Evolutionary conservation across 495 filamentous ascomycete genomes (phyloP).

Genomic region (Aspergillus affinis): DNA sequence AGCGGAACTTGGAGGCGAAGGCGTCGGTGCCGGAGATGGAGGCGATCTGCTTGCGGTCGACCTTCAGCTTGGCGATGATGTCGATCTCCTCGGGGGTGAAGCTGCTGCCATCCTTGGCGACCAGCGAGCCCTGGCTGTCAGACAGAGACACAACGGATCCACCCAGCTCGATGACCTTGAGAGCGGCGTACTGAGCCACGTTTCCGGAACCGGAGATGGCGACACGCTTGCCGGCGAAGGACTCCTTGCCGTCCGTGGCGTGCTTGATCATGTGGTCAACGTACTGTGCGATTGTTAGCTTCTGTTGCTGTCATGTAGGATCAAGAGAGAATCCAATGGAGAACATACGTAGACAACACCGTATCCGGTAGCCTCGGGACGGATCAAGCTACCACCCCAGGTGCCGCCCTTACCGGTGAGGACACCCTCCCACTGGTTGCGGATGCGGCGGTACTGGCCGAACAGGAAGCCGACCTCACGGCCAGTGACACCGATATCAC

Average conservation of each 20-base stretch:
- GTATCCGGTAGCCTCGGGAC: slow-evolving; percentile 96
- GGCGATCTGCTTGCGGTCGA: slow-evolving; percentile 78
- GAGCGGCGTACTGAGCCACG: slow-evolving; percentile 95
- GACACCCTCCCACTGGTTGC: slow-evolving; percentile 90
- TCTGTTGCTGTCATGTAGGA: not conserved
- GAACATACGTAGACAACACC: slow-evolving; percentile 75
- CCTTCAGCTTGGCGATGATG: slow-evolving; percentile 79
- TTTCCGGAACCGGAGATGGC: slow-evolving; percentile 97
- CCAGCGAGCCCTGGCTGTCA: slow-evolving; percentile 81
- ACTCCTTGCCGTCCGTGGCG: slow-evolving; percentile 74
- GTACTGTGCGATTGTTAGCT: slow-evolving; percentile 46
- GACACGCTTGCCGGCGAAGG: slow-evolving; percentile 88
- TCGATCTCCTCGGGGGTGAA: slow-evolving; percentile 78
- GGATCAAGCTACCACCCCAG: slow-evolving; percentile 94
- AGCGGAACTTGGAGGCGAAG: slow-evolving; percentile 72
- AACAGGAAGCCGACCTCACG: slow-evolving; percentile 95
- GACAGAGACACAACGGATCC: slow-evolving; percentile 91
- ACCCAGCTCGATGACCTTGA: slow-evolving; percentile 96
- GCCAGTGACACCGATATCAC: slow-evolving; percentile 88
- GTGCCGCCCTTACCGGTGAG: slow-evolving; percentile 91
- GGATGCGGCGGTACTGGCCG: slow-evolving; percentile 86
- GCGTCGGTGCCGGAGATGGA: slow-evolving; percentile 51
- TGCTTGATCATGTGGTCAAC: slow-evolving; percentile 94
- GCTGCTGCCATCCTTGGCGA: slow-evolving; percentile 62
- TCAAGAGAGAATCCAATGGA: slow-evolving; percentile 27